Evolutionary conservation across 306 rosid genomes (phyloP), one percentile per base, ranked within the genome.

Genomic region (Cucumis hystrix): DNA sequence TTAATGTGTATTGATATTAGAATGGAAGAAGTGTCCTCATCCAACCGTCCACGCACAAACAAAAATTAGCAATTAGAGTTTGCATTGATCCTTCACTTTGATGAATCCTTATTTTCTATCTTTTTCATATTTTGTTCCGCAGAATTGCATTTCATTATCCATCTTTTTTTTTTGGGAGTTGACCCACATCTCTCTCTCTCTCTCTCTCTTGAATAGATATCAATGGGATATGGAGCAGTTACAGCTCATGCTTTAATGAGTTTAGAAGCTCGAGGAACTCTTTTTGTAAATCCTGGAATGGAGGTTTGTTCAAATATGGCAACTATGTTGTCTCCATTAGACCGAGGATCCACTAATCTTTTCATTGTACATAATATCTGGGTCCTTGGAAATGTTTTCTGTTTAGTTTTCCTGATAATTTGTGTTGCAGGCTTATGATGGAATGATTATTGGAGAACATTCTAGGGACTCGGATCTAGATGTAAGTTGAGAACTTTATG

Each of bases 381-480:
- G 43, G 12, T 13, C 11, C 73, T 25, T 23, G 43, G 7, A 49
- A 23, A 49, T 49, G 21, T 66, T 51, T 41, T 63, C 49, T 52
- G 7, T 55, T 58, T 39, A 54, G 33, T 6, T 25, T 73, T 76
- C 30, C 39, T 82, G 62, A 39, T 35, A 40, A 33, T 49, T 78
- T 81, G 33, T 49, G 74, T n/a, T 68, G 76, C 92, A 95, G 99
- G 4, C 97, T 11, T 95, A 95, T 81, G 99, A 95, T 84, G 99
- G 99, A 67, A 95, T 95, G 97, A 95, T 95, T 68, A 84, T 95
- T 80, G 99, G 99, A 67, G 97, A 95, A 70, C 96, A 92, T 79
- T 90, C 99, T 17, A 88, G 97, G 81, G 97, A 95, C 78, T 77
- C 92, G 0, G 99, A 95, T 87, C 90, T 95, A 77, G 99, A 95